Percentiles rank a stretch among this genome's conserved stretches.
Conservation (phyloP, 78 protist species). For the slime mould (Dictyostelium discoideum) region dicty_2.7 NC_007088.5:4116501-4117000, state of each 20-base stretch:
- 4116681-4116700: not conserved
- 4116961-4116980: not conserved
- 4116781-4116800: not conserved
- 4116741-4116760: not conserved
- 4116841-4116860: not conserved
- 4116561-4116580: no score
- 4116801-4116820: not conserved
- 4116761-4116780: not conserved
- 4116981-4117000: not conserved
- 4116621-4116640: not conserved
- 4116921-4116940: no score
- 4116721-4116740: not conserved
- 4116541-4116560: not conserved
- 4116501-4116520: no score
- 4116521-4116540: not conserved
- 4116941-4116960: no score
- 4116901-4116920: no score
- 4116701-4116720: not conserved
- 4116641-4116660: not conserved
- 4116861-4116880: no score
- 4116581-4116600: no score
- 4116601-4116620: no score
- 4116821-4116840: not conserved
- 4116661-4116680: no score
- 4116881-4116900: no score